Base-by-base conservation (phyloP, 179 eudicot species). In the Drosera spatulata region DNA sequence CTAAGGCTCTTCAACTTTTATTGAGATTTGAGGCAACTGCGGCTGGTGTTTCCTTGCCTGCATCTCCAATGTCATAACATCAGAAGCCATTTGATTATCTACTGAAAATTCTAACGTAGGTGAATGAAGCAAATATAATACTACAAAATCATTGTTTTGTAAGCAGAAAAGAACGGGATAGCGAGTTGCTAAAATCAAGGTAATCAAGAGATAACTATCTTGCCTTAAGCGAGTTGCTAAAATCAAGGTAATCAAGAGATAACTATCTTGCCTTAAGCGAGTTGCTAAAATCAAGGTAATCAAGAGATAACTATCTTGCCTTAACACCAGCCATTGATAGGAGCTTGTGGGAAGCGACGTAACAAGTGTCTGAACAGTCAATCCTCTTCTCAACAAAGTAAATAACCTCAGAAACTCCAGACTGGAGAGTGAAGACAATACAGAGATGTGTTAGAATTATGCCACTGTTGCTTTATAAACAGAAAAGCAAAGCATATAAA, bases 11-110 rank as follows among this genome's bases (percentile, higher is more conserved):
- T 78, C 77, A 50, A 91, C 85, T 10, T 84, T 72, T 46, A 91
- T 77, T 64, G 61, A 66, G 58, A 91, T 78, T 41, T 73, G 77
- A 59, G 75, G 73, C 94, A 88, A 83, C 65, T 76, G 69, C 12
- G 96, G 97, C 46, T 82, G 96, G 75, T 87, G 97, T 64, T 82
- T 85, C 77, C 91, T 74, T 15, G 85, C 97, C 97, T 91, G 73
- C 57, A 55, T 37, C 50, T 43, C 11, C 45, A 2, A 64, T 44
- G 9, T 54, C 33, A 0, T 41, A 57, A 50, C 49, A 53, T 12
- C 64, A 1, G 7, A 53, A 14, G 44, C 59, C 38, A 56, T 15
- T 40, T 6, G 39, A 57, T 3, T 10, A 43, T 7, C 38, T 41
- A 50, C 22, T 10, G 3, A 6, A 9, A 2, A 39, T 5, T n/a